Percentiles rank a stretch among this genome's conserved stretches.
Evolutionary conservation across 768 basidiomycete genomes (phyloP).

Genomic region (Boletus huronensis): DNA sequence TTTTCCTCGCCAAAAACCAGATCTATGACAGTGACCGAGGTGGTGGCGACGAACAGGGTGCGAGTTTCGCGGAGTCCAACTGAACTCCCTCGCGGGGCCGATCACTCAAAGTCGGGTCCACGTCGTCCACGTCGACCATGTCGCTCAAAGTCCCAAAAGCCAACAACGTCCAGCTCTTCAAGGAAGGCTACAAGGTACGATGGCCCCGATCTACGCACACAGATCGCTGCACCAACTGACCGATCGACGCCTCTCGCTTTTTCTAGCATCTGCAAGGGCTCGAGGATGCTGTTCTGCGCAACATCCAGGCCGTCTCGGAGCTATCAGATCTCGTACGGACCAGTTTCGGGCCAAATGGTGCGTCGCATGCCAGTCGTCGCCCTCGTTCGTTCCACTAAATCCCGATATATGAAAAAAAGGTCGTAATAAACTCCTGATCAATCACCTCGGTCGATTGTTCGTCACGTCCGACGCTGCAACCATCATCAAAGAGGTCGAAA

Average conservation of each 20-base stretch:
- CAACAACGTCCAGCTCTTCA: constrained; percentile 88
- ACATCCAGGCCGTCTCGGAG: constrained; percentile 95
- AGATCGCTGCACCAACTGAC: constrained; percentile 6
- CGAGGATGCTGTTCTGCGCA: constrained; percentile 95
- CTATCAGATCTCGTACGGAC: constrained; percentile 93
- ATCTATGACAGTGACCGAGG: not conserved
- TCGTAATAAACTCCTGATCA: constrained; percentile 96
- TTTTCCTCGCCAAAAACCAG: not conserved
- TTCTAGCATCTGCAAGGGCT: constrained; percentile 79
- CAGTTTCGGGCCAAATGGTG: constrained; percentile 94
- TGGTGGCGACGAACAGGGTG: not conserved
- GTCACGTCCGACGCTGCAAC: constrained; percentile 99
- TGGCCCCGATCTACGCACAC: not conserved
- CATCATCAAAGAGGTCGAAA: constrained; percentile 96
- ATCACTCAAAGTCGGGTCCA: constrained; percentile 15
- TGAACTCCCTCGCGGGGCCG: not conserved
- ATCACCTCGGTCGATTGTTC: constrained; percentile 92
- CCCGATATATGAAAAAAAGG: constrained; percentile 55
- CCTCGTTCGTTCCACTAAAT: constrained; percentile 1
- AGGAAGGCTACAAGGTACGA: constrained; percentile 90
- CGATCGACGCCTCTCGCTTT: not conserved
- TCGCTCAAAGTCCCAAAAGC: constrained; percentile 92
- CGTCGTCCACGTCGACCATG: constrained; percentile 46
- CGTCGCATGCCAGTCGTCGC: constrained; percentile 26
- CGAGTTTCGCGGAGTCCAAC: constrained; percentile 14